Conservation (phyloP, 1,139 yeast species). For the Casaregolazyma suthepensis region DNA sequence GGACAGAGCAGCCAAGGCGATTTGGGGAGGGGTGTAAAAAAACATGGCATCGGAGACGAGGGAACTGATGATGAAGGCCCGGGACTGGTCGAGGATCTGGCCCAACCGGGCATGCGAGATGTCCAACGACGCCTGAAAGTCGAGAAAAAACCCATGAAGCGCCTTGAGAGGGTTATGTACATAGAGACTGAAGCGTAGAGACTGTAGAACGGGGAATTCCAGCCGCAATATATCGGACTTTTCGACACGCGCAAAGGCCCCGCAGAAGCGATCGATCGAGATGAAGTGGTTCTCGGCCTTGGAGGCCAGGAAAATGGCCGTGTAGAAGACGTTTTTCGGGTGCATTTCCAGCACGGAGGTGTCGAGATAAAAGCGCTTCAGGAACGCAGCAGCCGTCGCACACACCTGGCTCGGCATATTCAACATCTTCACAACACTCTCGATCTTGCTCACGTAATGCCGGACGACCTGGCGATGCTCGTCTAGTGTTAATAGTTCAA, state of each 20-base stretch:
- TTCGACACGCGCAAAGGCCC: constrained; percentile 57
- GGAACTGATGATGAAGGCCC: constrained; percentile 56
- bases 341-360: constrained; percentile 82
- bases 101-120: constrained; percentile 24
- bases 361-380: constrained; percentile 71
- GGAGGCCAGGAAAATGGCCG: constrained; percentile 87
- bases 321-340: constrained; percentile 72
- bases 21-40: constrained; percentile 86
- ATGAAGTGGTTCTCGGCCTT: constrained; percentile 89
- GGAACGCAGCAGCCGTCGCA: constrained; percentile 82
- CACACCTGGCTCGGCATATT: constrained; percentile 59
- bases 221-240: constrained; percentile 62
- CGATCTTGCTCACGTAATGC: constrained; percentile 67
- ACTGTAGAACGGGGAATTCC: constrained; percentile 70
- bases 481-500: constrained; percentile 45
- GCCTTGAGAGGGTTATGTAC: constrained; percentile 89
- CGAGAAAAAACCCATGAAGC: constrained; percentile 85
- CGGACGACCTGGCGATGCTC: constrained; percentile 67
- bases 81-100: constrained; percentile 56
- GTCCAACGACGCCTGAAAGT: constrained; percentile 61
- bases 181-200: constrained; percentile 68
- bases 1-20: constrained; percentile 81
- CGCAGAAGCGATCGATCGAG: constrained; percentile 74
- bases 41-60: constrained; percentile 71
- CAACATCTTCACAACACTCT: constrained; percentile 51